phyloP scores from a whole-genome alignment of 2,329 filamentous ascomycete species.

The Mariannaea elegans region DNA sequence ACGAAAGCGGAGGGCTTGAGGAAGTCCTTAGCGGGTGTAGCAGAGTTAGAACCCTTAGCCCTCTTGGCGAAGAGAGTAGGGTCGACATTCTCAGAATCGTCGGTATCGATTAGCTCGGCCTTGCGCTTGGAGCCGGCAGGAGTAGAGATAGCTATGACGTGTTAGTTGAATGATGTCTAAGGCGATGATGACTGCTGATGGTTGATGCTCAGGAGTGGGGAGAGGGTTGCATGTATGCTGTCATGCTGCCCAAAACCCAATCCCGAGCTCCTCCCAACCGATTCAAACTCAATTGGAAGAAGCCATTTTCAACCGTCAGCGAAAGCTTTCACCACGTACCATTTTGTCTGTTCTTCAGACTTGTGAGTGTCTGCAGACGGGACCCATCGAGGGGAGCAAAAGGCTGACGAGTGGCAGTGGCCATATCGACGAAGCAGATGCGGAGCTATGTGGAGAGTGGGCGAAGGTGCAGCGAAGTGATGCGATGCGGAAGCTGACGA shows the following conservation, averaged over 20 bases:
- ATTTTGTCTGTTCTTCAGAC: conserved; percentile 81
- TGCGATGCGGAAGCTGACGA: background rate
- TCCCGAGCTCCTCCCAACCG: background rate
- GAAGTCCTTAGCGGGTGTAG: conserved; percentile 53
- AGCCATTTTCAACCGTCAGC: background rate
- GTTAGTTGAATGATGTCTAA: conserved; percentile 23
- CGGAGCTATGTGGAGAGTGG: background rate
- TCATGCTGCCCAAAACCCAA: conserved; percentile 12
- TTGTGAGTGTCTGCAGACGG: conserved; percentile 76
- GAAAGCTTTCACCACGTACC: conserved; percentile 56
- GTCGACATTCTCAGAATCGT: conserved; percentile 71
- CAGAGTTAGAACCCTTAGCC: conserved; percentile 59
- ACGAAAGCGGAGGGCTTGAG: conserved; percentile 59
- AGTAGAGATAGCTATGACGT: conserved; percentile 50
- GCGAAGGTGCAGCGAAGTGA: background rate
- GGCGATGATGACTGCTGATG: background rate
- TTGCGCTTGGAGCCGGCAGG: conserved; percentile 64
- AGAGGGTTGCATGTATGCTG: conserved; percentile 13
- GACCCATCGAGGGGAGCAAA: conserved; percentile 77
- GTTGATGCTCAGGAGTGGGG: conserved; percentile 16
- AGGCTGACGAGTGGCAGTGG: conserved; percentile 71
- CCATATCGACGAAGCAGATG: conserved; percentile 52
- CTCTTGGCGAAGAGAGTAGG: conserved; percentile 66
- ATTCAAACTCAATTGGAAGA: background rate
- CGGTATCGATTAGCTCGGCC: conserved; percentile 59